phyloP scores from a whole-genome alignment of 495 filamentous ascomycete genomes.

The Massariosphaeria phaeospora region DNA sequence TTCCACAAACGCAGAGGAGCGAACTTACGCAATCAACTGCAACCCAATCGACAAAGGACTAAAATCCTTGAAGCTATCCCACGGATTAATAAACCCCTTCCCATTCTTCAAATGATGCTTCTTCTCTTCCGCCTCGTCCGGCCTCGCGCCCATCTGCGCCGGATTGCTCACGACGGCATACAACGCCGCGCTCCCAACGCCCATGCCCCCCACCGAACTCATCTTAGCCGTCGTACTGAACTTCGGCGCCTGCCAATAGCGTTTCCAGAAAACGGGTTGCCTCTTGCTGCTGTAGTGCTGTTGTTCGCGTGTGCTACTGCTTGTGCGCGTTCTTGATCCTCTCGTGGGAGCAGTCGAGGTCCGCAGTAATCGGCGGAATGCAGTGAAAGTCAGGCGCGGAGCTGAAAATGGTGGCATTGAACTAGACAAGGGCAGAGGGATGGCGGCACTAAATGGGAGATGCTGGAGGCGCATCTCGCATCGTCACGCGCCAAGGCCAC shows the following conservation, averaged over 20 bases:
- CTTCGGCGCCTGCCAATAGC: not conserved
- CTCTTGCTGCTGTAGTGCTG: not conserved
- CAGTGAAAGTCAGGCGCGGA: too few relatives aligned
- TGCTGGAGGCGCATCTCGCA: too few relatives aligned
- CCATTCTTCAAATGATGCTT: constrained; percentile 55
- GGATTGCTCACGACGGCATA: constrained; percentile 54
- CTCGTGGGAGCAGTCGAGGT: too few relatives aligned
- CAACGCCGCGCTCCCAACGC: constrained; percentile 40
- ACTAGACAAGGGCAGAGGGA: too few relatives aligned
- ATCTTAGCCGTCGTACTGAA: constrained; percentile 15
- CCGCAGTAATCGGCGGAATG: too few relatives aligned
- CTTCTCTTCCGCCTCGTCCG: constrained; percentile 52
- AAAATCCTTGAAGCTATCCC: constrained; percentile 36
- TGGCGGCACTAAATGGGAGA: too few relatives aligned
- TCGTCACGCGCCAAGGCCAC: too few relatives aligned
- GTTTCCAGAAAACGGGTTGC: not conserved
- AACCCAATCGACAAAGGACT: constrained; percentile 5
- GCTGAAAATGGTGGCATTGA: too few relatives aligned
- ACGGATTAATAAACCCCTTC: constrained; percentile 58
- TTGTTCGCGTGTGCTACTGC: too few relatives aligned
- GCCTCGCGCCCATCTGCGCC: constrained; percentile 43
- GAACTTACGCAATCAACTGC: constrained; percentile 27
- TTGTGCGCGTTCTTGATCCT: too few relatives aligned
- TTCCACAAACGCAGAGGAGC: not conserved
- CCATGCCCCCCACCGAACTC: constrained; percentile 14